Base-by-base conservation (phyloP, 164 flowering plant genomes). In the Vitis rotundifolia region DNA sequence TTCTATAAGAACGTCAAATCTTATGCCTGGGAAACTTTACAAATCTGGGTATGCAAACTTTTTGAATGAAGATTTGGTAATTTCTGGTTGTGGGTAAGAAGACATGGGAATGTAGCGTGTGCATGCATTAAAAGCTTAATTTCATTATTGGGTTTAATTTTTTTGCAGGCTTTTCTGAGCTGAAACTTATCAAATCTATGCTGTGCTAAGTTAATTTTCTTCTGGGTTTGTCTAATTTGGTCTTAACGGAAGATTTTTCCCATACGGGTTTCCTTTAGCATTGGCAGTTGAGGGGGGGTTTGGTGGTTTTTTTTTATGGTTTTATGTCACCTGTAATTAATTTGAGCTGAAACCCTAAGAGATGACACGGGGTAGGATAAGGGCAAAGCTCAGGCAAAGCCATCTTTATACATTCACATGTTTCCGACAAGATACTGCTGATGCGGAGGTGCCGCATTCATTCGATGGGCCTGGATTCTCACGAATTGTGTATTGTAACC, bases 381-480 rank as follows among this genome's bases (percentile, higher is more conserved):
- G 89, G 81, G 83, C 79, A 3, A 86, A 64, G 85, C 65, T 90
- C 64, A 74, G 78, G 5, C 77, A 80, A 73, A 87, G 92, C 85
- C 73, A 72, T 61, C 86, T 90, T 49, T 88, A 90, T 67, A 81
- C 94, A 59, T 90, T 90, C 68, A 44, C 81, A 52, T 89, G 92
- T 69, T 62, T 78, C 28, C 78, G 80, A 61, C 83, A 88, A 44
- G 49, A 3, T 29, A 56, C 73, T 11, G 10, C 60, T 0, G 84
- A 83, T 52, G 19, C 59, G 9, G 87, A 79, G 11, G 87, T 60
- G 9, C 80, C 84, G 0, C 86, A 83, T 78, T 68, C 86, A 2
- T 64, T 92, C 26, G 80, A 79, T 55, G 92, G 95, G 18, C 94
- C 96, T 37, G 97, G 93, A 5, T 94, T 70, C 77, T 84, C 98